Percentiles rank a stretch among this genome's conserved stretches.
Evolutionary conservation across 768 basidiomycete species (phyloP).

Genomic region (Inosperma sp.): DNA sequence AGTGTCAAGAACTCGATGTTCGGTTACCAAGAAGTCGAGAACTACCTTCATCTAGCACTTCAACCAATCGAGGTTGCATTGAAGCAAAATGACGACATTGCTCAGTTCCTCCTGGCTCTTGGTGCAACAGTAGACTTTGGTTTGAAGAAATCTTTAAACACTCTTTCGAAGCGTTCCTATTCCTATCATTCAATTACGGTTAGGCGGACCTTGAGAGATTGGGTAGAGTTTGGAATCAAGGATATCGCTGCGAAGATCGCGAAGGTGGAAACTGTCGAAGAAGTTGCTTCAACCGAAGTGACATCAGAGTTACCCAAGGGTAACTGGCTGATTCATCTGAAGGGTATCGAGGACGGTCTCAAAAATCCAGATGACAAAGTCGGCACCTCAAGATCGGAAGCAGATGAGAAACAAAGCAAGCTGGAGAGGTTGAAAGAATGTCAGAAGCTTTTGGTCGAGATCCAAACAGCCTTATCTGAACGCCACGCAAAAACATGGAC

Average conservation of each 20-base stretch:
- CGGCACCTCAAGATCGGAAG: neutral
- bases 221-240: constrained; percentile 32
- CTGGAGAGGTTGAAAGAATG: constrained; percentile 24
- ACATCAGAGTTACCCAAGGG: neutral
- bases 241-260: constrained; percentile 21
- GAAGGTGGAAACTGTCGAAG: constrained; percentile 13
- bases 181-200: constrained; percentile 14
- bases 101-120: constrained; percentile 35
- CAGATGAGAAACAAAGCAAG: constrained; percentile 6
- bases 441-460: constrained; percentile 32
- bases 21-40: constrained; percentile 20
- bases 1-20: constrained; percentile 15
- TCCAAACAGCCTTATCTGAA: constrained; percentile 29
- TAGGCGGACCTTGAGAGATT: constrained; percentile 34
- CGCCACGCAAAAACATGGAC: constrained; percentile 41
- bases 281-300: constrained; percentile 1
- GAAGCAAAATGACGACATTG: constrained; percentile 32
- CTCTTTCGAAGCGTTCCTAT: too few relatives aligned
- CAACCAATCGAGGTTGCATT: constrained; percentile 39
- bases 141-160: too few relatives aligned
- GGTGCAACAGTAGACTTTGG: constrained; percentile 35
- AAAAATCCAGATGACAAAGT: neutral
- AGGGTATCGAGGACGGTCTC: neutral
- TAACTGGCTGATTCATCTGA: constrained; percentile 13
- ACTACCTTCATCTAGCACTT: constrained; percentile 25